Percentiles rank a stretch among this genome's conserved stretches.
Evolutionary conservation across 2,329 filamentous ascomycete species (phyloP).

Genomic region (Apiospora aurea): DNA sequence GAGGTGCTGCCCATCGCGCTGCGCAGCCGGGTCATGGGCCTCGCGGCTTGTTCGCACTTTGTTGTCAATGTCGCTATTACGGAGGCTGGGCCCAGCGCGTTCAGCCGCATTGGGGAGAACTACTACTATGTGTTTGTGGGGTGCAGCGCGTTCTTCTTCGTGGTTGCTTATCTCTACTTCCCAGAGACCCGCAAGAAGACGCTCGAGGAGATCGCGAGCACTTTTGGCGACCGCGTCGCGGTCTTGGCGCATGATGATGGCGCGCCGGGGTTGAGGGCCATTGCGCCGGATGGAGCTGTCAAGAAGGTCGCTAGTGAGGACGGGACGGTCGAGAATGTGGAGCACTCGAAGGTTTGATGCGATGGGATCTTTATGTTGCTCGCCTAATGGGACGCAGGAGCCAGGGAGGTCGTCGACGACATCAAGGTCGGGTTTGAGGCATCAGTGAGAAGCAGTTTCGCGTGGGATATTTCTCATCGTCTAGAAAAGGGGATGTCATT

Average conservation of each 20-base stretch:
- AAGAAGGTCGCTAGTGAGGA: constrained; percentile 3
- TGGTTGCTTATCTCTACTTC: constrained; percentile 61
- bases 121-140: constrained; percentile 67
- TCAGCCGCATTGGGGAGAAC: constrained; percentile 63
- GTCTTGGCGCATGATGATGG: background rate
- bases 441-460: too few relatives aligned
- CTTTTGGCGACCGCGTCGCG: constrained; percentile 33
- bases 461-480: too few relatives aligned
- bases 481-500: too few relatives aligned
- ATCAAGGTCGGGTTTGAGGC: too few relatives aligned
- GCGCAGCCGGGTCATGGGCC: constrained; percentile 61
- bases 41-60: constrained; percentile 60
- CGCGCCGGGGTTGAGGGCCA: background rate
- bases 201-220: constrained; percentile 37
- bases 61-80: constrained; percentile 63
- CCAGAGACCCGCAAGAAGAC: constrained; percentile 47
- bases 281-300: background rate
- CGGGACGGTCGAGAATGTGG: background rate
- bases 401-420: too few relatives aligned
- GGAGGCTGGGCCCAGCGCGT: constrained; percentile 61
- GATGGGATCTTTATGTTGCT: too few relatives aligned
- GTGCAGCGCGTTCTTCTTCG: constrained; percentile 58
- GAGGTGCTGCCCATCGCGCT: constrained; percentile 61
- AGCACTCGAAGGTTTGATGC: background rate
- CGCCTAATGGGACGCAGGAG: too few relatives aligned